Evolutionary conservation across 2,329 filamentous ascomycete genomes (phyloP), one percentile per base, ranked within the genome.

Genomic region (Boeremia exigua): DNA sequence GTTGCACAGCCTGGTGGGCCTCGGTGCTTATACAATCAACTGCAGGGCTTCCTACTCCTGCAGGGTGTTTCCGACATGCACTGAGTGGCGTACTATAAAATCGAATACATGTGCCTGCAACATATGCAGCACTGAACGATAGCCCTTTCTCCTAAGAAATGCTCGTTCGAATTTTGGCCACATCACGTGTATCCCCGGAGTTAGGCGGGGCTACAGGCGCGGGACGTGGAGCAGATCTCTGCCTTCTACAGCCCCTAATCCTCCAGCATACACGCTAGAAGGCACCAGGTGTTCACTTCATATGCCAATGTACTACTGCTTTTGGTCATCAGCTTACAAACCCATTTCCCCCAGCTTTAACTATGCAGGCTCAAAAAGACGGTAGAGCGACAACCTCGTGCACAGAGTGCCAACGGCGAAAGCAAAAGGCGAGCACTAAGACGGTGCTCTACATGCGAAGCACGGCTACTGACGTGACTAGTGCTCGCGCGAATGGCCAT

Each of bases 401-500:
- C 66, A 73, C 76, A 2, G 80, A 82, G 61, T 82, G 81, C 59
- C 79, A 81, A 57, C 75, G 80, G 8, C 76, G 80, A 37, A 83
- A 83, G 66, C 81, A 82, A 60, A 82, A 81, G 75, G 79, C 75
- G 51, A 37, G 51, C 57, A 32, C 36, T 30, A 33, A 8, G 14
- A 39, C 39, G 29, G 46, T 37, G 42, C 36, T 17, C n/a, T 45
- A 12, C 12, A 37, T 56, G 30, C 14, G 12, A 46, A 25, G 17
- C 40, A 12, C 53, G 40, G 30, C 69, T 70, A 57, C 71, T 46
- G 37, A 51, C 17, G 37, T 32, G 27, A 36, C 42, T 63, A 82
- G 80, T 83, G 81, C 61, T 80, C 77, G 56, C 77, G 79, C 30
- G 73, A 80, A 63, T 83, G 81, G 76, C 80, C 80, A 2, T 82